phyloP scores from a whole-genome alignment of 2,329 filamentous ascomycete species.

The Phialophora macrospora region DNA sequence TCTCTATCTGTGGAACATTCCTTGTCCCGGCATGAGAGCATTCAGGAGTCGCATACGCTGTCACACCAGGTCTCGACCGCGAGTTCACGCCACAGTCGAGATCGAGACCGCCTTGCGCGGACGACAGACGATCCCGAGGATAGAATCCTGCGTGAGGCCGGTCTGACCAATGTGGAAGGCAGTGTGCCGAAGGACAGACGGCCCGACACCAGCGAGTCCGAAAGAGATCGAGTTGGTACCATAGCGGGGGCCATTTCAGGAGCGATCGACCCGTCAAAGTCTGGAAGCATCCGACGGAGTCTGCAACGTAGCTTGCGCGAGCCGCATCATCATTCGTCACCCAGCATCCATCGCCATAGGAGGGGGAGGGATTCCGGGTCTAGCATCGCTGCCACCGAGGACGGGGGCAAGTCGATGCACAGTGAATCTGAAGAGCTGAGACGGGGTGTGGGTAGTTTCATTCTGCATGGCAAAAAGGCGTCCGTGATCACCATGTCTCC shows the following conservation, averaged over 20 bases:
- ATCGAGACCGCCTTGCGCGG: conserved; percentile 42
- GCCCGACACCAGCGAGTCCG: conserved; percentile 50
- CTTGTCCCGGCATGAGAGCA: conserved; percentile 32
- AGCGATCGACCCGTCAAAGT: conserved; percentile 55
- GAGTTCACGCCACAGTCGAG: conserved; percentile 45
- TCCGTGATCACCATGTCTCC: conserved; percentile 94
- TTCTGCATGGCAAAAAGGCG: conserved; percentile 96
- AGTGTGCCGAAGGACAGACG: conserved; percentile 46
- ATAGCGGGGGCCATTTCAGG: conserved; percentile 44
- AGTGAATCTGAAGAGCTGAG: conserved; percentile 71
- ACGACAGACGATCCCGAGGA: conserved; percentile 62
- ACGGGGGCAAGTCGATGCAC: conserved; percentile 50
- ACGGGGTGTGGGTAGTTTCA: conserved; percentile 85
- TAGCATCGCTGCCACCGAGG: conserved; percentile 60
- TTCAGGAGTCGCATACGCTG: conserved; percentile 39
- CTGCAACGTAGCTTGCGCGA: conserved; percentile 89
- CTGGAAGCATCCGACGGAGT: conserved; percentile 77
- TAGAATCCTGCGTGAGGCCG: conserved; percentile 69
- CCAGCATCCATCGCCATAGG: conserved; percentile 69
- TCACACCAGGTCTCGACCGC: conserved; percentile 48
- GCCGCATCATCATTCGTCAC: conserved; percentile 50
- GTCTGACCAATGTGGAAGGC: conserved; percentile 61
- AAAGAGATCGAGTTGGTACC: conserved; percentile 49
- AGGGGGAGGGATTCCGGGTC: conserved; percentile 76
- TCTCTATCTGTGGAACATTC: conserved; percentile 26